Base-by-base conservation (phyloP, 2,329 filamentous ascomycete species). In the Aureobasidium sp. region DNA sequence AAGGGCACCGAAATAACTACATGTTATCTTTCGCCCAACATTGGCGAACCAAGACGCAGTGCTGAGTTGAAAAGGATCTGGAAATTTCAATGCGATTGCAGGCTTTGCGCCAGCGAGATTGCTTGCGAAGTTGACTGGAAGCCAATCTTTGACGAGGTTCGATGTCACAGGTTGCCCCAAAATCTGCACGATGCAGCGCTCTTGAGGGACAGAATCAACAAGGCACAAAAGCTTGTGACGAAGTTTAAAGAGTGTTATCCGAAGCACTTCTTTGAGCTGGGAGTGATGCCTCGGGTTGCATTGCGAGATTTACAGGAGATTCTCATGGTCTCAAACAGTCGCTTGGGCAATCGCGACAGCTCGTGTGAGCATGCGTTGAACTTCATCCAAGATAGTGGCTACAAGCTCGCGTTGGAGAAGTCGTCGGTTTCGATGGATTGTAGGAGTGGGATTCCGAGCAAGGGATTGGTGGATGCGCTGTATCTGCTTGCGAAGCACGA, bases 1-100 rank as follows among this genome's bases (percentile, higher is more conserved):
- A 68, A 64, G 1, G 75, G 72, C 50, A 49, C 41, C 5, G 57
- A 59, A 25, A 53, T 53, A n/a, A 53, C 49, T 5, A 53, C 49
- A 4, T 39, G n/a, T 7, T 53, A 53, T n/a, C 21, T 53, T 5
- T 29, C 49, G 5, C 34, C 34, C 11, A 53, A n/a, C n/a, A 41
- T 53, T 34, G 36, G 34, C 11, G 49, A 53, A 41, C 49, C 49
- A n/a, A 39, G 27, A 16, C 49, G 49, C 14, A 53, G 21, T 34
- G 49, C 49, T 6, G 34, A 53, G 14, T 11, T 53, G 11, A 41
- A 37, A 5, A 27, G 49, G 13, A 53, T 30, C 34, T 53, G 49
- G 49, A 39, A 39, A 3, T 53, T 53, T 30, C 34, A 53, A 2
- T 53, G 49, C 36, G 49, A 53, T 13, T 53, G 49, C 49, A 39